Evolutionary conservation across 441 rosid genomes (phyloP).

Genomic region (Francoa sonchifolia): DNA sequence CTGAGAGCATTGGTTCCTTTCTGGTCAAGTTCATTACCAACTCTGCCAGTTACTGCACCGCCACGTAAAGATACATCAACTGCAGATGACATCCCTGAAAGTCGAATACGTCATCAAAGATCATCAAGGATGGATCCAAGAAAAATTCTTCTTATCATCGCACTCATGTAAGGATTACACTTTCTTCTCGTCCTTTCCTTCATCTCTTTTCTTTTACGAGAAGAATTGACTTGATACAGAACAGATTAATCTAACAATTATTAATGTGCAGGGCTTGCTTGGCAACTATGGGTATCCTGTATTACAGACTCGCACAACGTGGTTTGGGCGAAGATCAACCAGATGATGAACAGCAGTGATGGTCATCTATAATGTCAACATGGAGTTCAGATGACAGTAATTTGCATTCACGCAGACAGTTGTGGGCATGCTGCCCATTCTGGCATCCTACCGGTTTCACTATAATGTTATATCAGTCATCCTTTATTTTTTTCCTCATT

Average conservation of each 20-base stretch:
- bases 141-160: conserved; percentile 76
- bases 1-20: conserved; percentile 88
- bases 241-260: neutral
- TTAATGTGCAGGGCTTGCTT: conserved; percentile 80
- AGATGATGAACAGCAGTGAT: conserved; percentile 47
- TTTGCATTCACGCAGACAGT: conserved; percentile 1
- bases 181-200: neutral
- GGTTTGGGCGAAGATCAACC: conserved; percentile 46
- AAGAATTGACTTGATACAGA: neutral
- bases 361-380: conserved; percentile 1
- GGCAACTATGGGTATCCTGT: conserved; percentile 95
- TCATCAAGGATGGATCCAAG: conserved; percentile 76
- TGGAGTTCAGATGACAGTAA: conserved; percentile 4
- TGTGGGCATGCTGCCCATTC: conserved; percentile 4
- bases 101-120: conserved; percentile 54
- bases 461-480: conserved; percentile 7
- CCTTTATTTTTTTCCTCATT: neutral
- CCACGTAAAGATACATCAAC: conserved; percentile 58
- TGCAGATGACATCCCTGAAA: conserved; percentile 56
- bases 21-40: conserved; percentile 96
- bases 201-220: neutral
- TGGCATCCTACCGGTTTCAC: conserved; percentile 1
- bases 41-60: conserved; percentile 93
- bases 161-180: conserved; percentile 60
- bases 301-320: conserved; percentile 78